Conservation (phyloP, 257 asterid species). For the Apocynum venetum region DNA sequence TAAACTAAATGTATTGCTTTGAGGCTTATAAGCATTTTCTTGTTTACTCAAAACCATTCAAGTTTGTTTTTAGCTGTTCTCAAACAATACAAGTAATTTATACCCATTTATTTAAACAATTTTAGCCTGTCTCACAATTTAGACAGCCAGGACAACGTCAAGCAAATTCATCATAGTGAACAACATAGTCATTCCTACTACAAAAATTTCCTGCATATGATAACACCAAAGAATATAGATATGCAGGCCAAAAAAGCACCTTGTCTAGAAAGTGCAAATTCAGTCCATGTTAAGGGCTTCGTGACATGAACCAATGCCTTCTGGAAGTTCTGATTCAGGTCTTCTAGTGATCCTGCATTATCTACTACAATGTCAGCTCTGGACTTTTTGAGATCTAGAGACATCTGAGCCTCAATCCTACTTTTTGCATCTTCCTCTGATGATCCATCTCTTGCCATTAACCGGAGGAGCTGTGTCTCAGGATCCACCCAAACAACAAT, state of each 20-base stretch:
- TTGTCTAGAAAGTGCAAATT: slow-evolving; percentile 69
- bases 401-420: slow-evolving; percentile 81
- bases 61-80: not conserved
- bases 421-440: slow-evolving; percentile 64
- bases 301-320: slow-evolving; percentile 48
- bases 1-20: not conserved
- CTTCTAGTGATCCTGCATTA: slow-evolving; percentile 67
- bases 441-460: slow-evolving; percentile 70
- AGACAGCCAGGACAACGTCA: not conserved
- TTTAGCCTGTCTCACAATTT: not conserved
- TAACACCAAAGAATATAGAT: slow-evolving; percentile 52
- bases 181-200: slow-evolving; percentile 19
- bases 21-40: not conserved
- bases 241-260: slow-evolving; percentile 58
- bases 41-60: not conserved
- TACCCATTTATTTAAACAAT: not conserved
- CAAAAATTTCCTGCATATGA: slow-evolving; percentile 43
- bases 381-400: slow-evolving; percentile 69
- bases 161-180: not conserved
- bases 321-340: slow-evolving; percentile 49
- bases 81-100: not conserved
- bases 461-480: slow-evolving; percentile 76
- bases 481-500: slow-evolving; percentile 89
- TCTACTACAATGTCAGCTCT: slow-evolving; percentile 70
- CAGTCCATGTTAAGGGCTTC: slow-evolving; percentile 79